Conservation (phyloP, 1,139 yeast species). For the Lodderomyces metapsilosis region DNA sequence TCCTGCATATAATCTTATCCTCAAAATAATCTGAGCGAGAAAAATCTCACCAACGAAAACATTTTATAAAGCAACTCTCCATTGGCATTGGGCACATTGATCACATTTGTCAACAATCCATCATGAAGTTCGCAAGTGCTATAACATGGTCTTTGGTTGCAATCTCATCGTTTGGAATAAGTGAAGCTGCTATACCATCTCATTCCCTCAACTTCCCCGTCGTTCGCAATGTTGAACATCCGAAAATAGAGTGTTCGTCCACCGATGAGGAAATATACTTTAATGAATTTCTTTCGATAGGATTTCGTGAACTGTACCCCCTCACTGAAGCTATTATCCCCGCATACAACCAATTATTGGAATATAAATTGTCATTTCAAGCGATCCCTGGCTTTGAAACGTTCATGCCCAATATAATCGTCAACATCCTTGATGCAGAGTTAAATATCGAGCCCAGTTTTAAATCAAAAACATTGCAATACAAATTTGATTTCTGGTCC, state of each 20-base stretch:
- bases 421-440: conserved; percentile 38
- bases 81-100: too few relatives aligned
- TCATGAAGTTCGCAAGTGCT: neutral
- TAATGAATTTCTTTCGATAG: conserved; percentile 5
- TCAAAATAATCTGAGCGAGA: too few relatives aligned
- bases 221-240: conserved; percentile 1
- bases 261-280: conserved; percentile 10
- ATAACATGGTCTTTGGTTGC: neutral
- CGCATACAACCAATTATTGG: neutral
- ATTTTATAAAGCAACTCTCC: too few relatives aligned
- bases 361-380: neutral
- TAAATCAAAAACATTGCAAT: neutral
- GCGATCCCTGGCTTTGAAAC: neutral
- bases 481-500: neutral
- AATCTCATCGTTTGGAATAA: neutral
- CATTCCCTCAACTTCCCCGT: neutral
- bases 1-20: conserved; percentile 1
- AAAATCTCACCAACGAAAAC: conserved; percentile 1
- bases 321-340: neutral
- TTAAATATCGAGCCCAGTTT: conserved; percentile 5
- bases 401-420: conserved; percentile 31
- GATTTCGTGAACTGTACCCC: neutral
- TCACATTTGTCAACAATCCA: too few relatives aligned
- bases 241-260: neutral
- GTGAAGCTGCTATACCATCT: neutral